Conservation (phyloP, 352 stramenopile genomes). For the Pythium aquatile region DNA sequence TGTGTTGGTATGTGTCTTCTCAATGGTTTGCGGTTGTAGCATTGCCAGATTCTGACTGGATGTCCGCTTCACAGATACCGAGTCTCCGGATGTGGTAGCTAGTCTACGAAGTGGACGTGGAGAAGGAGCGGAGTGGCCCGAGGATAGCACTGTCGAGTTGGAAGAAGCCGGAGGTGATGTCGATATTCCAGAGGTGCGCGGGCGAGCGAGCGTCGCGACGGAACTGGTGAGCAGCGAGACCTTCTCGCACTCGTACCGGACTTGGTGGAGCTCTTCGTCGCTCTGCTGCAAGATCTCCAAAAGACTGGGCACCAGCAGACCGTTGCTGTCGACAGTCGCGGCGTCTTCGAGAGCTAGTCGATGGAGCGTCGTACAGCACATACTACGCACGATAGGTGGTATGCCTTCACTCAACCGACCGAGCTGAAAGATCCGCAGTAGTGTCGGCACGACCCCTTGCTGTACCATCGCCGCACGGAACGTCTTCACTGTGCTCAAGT, state of each 20-base stretch:
- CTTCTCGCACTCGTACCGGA: slow-evolving; percentile 76
- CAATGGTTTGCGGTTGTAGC: not conserved
- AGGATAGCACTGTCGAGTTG: not conserved
- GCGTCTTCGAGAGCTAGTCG: slow-evolving; percentile 63
- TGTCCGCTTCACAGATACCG: not conserved
- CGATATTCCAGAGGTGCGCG: not conserved
- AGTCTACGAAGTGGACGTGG: not conserved
- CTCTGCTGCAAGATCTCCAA: slow-evolving; percentile 52
- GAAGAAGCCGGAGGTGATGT: not conserved
- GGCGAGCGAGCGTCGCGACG: not conserved
- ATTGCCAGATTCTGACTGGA: not conserved
- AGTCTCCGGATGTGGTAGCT: not conserved
- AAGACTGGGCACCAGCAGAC: slow-evolving; percentile 50
- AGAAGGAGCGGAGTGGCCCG: not conserved
- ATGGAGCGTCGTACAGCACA: slow-evolving; percentile 72
- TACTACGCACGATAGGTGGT: slow-evolving; percentile 28
- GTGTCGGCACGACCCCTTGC: slow-evolving; percentile 46
- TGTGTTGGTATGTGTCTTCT: not conserved
- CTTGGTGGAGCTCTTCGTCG: slow-evolving; percentile 66
- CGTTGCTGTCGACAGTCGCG: slow-evolving; percentile 33
- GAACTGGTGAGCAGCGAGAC: slow-evolving; percentile 42
- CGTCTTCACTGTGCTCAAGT: slow-evolving; percentile 60
- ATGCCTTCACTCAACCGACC: slow-evolving; percentile 5
- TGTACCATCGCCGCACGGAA: slow-evolving; percentile 63
- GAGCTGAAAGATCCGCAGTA: slow-evolving; percentile 42